phyloP scores from a whole-genome alignment of 2,329 filamentous ascomycete genomes.

The Stromatinia cepivora region DNA sequence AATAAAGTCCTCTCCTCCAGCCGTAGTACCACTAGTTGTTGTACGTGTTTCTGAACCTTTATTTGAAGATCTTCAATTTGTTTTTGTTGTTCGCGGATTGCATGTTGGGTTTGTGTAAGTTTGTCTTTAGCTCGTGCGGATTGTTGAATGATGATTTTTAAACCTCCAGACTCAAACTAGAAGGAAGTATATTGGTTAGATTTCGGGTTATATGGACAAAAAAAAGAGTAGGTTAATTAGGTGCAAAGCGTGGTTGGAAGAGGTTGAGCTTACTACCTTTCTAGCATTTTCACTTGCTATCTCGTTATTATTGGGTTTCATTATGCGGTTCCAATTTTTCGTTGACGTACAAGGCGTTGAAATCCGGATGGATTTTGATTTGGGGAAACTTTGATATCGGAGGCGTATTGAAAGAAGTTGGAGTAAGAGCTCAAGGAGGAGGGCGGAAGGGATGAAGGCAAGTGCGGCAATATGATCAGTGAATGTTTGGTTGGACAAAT shows the following conservation, averaged over 20 bases:
- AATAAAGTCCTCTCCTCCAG: background rate
- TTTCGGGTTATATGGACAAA: background rate
- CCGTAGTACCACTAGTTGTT: background rate
- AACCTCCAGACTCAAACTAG: background rate
- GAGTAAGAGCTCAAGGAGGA: background rate
- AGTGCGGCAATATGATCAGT: background rate
- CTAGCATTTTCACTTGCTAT: background rate
- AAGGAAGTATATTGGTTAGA: background rate
- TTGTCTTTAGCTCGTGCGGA: background rate
- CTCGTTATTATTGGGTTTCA: background rate
- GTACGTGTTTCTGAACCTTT: background rate
- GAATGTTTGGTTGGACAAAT: background rate
- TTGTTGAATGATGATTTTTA: background rate
- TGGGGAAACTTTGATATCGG: background rate
- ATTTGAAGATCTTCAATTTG: background rate
- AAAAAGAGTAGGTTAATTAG: too few relatives aligned
- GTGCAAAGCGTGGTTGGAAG: background rate
- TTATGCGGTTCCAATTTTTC: background rate
- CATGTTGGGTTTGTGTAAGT: background rate
- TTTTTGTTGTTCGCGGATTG: background rate
- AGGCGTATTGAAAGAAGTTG: background rate
- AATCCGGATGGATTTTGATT: rapidly evolving
- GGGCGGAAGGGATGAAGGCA: background rate
- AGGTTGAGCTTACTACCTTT: background rate
- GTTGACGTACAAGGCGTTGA: background rate